A percentile compares a stretch with the other conserved stretches of the same genome.
These are phyloP conservation scores for Pyrenopolyporus hunteri DNA, from an alignment of 495 filamentous ascomycete genomes.

Conservation along the genomic window DNA sequence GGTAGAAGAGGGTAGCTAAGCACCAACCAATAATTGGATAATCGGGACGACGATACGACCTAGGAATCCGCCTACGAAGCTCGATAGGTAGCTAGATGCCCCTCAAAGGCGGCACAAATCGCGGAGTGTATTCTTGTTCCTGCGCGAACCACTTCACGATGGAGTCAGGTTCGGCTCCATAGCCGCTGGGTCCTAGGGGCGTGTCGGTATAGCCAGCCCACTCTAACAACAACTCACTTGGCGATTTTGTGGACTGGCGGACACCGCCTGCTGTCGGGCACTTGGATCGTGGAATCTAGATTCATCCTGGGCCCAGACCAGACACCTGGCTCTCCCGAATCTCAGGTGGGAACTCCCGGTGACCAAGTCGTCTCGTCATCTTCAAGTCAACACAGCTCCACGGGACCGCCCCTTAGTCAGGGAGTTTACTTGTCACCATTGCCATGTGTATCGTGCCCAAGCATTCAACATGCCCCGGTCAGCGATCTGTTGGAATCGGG, in stretches of 20 bases:
- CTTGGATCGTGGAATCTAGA: constrained; percentile 16
- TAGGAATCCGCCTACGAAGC: not conserved
- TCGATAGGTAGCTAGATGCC: not conserved
- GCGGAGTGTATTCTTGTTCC: constrained; percentile 12
- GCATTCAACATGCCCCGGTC: not conserved
- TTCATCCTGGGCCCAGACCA: constrained; percentile 12
- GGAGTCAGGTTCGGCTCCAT: constrained; percentile 5
- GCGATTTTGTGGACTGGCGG: not conserved
- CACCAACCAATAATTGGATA: no score
- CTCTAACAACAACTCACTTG: constrained; percentile 1
- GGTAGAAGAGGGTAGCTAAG: no score
- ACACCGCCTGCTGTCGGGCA: not conserved
- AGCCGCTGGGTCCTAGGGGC: not conserved
- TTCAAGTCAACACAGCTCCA: constrained; percentile 10
- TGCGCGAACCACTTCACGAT: constrained; percentile 2
- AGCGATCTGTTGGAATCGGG: not conserved
- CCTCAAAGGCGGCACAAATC: constrained; percentile 1
- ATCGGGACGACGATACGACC: not conserved
- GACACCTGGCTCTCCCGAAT: constrained; percentile 6
- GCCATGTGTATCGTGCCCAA: constrained; percentile 18
- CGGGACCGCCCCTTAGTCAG: constrained; percentile 3
- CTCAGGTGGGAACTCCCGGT: constrained; percentile 21
- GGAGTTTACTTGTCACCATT: not conserved
- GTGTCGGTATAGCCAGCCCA: constrained; percentile 16
- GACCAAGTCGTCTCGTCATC: constrained; percentile 7